Evolutionary conservation across 371 early-diverging fungal species (phyloP), one percentile per base, ranked within the genome.

Genomic region (Mucor circinelloides): DNA sequence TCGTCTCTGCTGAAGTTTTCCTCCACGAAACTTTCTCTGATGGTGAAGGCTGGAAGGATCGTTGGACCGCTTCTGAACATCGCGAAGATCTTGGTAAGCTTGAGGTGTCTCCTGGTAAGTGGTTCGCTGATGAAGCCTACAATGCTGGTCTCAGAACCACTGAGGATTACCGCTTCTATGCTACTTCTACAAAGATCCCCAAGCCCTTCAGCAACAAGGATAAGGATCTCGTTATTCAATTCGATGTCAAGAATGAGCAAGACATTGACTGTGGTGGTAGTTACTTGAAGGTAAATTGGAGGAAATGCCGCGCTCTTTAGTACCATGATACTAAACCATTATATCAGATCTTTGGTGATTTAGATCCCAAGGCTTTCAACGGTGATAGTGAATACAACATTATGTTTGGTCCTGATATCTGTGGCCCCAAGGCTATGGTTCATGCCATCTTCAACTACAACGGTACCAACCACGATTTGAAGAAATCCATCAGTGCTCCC

Each of bases 241-340:
- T 94, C 77, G 95, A 96, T 75, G 96, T 97, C 72, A 97, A 98
- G 88, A 91, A 96, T 62, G 97, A 97, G 73, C 90, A 95, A 72
- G 84, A 84, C 58, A 90, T 97, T 66, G 95, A 95, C 69, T 99
- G 99, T 86, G 98, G 97, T 71, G 99, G 99, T 61, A 96, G 97
- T 59, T 99, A 99, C 84, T 66, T 96, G 66, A 99, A 99, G 89
- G 89, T 99, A 67, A 64, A 21, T 9, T 19, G 31, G 23, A 32
- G 31, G 15, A 56, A 42, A 44, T 12, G n/a, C 54, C 32, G 48
- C 32, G 60, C 27, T 30, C n/a, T 54, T 58, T 58, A 7, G 21
- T 52, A 34, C 60, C 15, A 58, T 44, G 28, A 63, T 42, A 42
- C 13, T 3, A 19, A 56, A 31, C 9, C 12, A 38, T 6, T 55